Evolutionary conservation across 352 stramenopile species (phyloP), one percentile per base, ranked within the genome.

Genomic region (Phytophthora macrochlamydospora): DNA sequence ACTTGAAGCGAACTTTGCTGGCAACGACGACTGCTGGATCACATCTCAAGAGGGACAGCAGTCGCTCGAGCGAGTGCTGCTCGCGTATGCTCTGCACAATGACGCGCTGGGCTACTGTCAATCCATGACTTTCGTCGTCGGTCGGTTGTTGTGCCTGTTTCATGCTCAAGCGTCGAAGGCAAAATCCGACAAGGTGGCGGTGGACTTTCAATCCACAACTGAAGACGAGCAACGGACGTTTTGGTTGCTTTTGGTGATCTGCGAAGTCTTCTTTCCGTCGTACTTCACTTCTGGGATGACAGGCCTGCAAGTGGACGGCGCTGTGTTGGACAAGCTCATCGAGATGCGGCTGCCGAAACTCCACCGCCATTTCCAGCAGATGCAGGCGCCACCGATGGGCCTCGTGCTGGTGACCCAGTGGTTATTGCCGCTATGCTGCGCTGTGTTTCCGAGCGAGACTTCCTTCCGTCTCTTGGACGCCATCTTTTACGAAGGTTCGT

Each of bases 41-140:
- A 87, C 85, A 43, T 78, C 74, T 4, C 11, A 33, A 0, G 62
- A 69, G 0, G 85, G 86, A 0, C 76, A 89, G 32, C 50, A 50
- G 1, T 67, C 79, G 28, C 68, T 97, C 33, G 75, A 83, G 48
- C 72, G 87, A 6, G 82, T 97, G 28, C 60, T 97, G 7, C 59
- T 92, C 8, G 78, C 88, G 11, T 97, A 94, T 51, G 89, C 90
- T 0, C 44, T 95, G 31, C 81, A 92, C 56, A 94, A 97, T 56
- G 61, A 79, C 28, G 56, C 55, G 24, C 71, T 97, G 5, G 91
- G 91, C 12, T 97, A 97, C 64, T 97, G 90, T 50, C 90, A 97
- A 68, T 92, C 83, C 18, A 96, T 97, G 88, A 97, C 91, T 42
- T 97, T 96, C 54, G 81, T 97, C 24, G 87, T 87, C 7, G 90